Evolutionary conservation across 768 basidiomycete genomes (phyloP).

Genomic region (Tylopilus sp.): DNA sequence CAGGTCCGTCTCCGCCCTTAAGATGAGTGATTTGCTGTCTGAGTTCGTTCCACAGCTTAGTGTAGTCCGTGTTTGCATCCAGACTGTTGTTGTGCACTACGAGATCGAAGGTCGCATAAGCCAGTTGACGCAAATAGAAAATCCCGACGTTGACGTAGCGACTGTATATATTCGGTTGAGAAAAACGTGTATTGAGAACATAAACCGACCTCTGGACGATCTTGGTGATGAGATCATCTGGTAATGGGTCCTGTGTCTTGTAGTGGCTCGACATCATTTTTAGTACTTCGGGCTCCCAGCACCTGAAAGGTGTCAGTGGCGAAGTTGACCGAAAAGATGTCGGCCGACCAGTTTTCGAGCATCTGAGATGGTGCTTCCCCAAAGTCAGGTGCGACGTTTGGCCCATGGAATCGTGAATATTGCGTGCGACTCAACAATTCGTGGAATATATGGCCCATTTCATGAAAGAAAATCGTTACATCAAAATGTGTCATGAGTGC

Average conservation of each 20-base stretch:
- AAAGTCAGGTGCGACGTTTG: conserved; percentile 72
- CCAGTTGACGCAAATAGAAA: conserved; percentile 63
- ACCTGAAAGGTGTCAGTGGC: conserved; percentile 37
- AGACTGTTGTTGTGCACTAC: conserved; percentile 25
- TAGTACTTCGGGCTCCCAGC: conserved; percentile 77
- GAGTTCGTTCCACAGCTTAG: conserved; percentile 72
- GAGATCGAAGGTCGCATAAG: conserved; percentile 46
- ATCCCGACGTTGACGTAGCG: conserved; percentile 78
- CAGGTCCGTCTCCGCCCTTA: conserved; percentile 14
- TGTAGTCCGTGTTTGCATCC: conserved; percentile 59
- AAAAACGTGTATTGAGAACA: background rate
- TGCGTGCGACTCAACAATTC: conserved; percentile 64
- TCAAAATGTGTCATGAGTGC: conserved; percentile 84
- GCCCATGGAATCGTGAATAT: conserved; percentile 78
- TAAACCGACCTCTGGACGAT: conserved; percentile 61
- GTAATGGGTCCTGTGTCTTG: conserved; percentile 65
- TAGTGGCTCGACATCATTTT: conserved; percentile 75
- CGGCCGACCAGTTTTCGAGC: conserved; percentile 76
- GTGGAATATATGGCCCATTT: conserved; percentile 76
- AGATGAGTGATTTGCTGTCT: conserved; percentile 65
- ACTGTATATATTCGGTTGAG: conserved; percentile 26
- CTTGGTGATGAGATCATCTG: conserved; percentile 64
- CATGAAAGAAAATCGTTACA: conserved; percentile 87
- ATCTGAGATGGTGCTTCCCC: conserved; percentile 91
- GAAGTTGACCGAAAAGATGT: background rate